Conservation (phyloP, 306 rosid species). For the Prunus kanzakura region DNA sequence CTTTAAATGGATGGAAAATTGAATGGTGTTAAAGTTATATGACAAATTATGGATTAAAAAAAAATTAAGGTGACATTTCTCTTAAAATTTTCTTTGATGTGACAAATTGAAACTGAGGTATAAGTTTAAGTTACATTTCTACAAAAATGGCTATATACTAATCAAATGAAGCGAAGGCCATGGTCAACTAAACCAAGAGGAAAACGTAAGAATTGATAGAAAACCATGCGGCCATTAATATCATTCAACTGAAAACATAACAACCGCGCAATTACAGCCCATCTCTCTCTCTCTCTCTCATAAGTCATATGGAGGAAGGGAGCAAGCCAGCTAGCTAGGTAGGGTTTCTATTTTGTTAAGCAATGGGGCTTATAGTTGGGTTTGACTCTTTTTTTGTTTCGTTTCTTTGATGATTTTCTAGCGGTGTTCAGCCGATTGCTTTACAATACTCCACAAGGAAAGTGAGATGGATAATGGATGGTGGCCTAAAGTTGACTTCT, state of each 20-base stretch:
- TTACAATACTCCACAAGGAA: no score
- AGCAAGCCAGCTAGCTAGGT: not conserved
- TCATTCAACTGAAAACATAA: not conserved
- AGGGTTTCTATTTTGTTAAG: not conserved
- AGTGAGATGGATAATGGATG: not conserved
- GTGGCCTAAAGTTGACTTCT: not conserved
- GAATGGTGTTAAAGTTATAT: rapidly evolving
- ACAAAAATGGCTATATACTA: no score
- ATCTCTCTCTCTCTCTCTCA: not conserved
- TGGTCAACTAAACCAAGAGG: not conserved
- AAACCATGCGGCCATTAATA: not conserved
- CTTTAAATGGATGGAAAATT: no score
- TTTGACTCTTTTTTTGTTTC: not conserved
- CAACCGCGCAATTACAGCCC: not conserved
- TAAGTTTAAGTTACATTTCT: no score
- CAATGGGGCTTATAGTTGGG: not conserved
- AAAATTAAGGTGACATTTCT: no score
- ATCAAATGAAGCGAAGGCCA: not conserved
- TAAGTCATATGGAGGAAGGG: no score
- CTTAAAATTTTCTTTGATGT: no score
- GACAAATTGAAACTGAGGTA: no score
- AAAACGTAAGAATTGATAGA: not conserved
- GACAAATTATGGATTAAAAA: no score
- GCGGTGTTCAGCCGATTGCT: no score
- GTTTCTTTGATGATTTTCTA: not conserved